Percentiles rank a stretch among this genome's conserved stretches.
Evolutionary conservation across 805 yeast species (phyloP).

Genomic region (Starmerella khaoyaiensis): DNA sequence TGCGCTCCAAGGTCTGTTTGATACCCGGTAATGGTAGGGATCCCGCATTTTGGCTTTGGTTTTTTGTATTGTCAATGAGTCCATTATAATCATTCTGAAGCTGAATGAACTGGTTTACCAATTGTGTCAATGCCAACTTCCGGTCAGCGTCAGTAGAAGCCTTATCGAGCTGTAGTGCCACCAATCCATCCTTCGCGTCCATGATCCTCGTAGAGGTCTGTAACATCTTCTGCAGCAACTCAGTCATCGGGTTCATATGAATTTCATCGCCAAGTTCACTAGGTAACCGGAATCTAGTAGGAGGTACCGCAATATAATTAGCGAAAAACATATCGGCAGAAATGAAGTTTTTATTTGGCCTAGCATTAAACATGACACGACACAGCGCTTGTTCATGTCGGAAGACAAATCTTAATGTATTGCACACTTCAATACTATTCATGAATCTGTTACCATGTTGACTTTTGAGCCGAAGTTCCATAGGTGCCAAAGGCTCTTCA

Average conservation of each 20-base stretch:
- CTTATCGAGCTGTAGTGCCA: slow-evolving; percentile 46
- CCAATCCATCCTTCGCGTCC: slow-evolving; percentile 76
- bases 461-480: slow-evolving; percentile 32
- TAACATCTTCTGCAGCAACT: slow-evolving; percentile 64
- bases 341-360: slow-evolving; percentile 44
- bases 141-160: slow-evolving; percentile 48
- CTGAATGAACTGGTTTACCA: slow-evolving; percentile 92
- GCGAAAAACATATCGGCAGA: slow-evolving; percentile 79
- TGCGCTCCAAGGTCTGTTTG: slow-evolving; percentile 94
- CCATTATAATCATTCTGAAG: slow-evolving; percentile 91
- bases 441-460: slow-evolving; percentile 73
- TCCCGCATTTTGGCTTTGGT: slow-evolving; percentile 56
- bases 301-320: slow-evolving; percentile 82
- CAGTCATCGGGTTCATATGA: slow-evolving; percentile 90
- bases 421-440: slow-evolving; percentile 74
- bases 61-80: slow-evolving; percentile 82
- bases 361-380: slow-evolving; percentile 64
- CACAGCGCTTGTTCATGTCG: slow-evolving; percentile 55
- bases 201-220: slow-evolving; percentile 71
- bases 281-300: slow-evolving; percentile 94
- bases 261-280: slow-evolving; percentile 91
- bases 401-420: slow-evolving; percentile 63
- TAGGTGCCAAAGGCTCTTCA: slow-evolving; percentile 28
- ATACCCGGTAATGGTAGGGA: slow-evolving; percentile 83
- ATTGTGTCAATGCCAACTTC: slow-evolving; percentile 65